These are phyloP conservation scores for Straminergon stramineum DNA, from an alignment of 225 moss, liverwort and hornwort species.

Conservation along the genomic window DNA sequence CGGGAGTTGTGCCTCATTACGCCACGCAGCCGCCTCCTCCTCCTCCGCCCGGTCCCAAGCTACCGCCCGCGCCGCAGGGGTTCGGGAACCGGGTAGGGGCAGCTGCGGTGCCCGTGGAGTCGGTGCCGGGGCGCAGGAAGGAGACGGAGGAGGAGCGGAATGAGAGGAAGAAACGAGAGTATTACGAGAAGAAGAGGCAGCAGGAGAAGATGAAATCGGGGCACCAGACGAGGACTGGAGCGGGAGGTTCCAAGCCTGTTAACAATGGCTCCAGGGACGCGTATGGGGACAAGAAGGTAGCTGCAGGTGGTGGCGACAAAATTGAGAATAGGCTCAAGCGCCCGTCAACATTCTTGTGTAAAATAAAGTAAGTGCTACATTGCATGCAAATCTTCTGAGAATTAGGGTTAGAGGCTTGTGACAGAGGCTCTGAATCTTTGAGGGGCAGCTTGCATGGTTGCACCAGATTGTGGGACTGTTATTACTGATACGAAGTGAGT, in stretches of 20 bases:
- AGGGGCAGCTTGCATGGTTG: background rate
- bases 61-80: constrained; percentile 3
- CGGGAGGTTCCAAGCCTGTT: constrained; percentile 29
- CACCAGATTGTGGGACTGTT: background rate
- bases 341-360: constrained; percentile 98
- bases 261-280: constrained; percentile 48
- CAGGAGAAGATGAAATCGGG: constrained; percentile 53
- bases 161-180: constrained; percentile 84
- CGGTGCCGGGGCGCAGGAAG: constrained; percentile 45
- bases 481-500: constrained; percentile 14
- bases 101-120: background rate
- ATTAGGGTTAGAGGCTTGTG: background rate
- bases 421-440: background rate
- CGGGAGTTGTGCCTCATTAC: constrained; percentile 17
- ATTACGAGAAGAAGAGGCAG: constrained; percentile 63
- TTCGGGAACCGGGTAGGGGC: background rate
- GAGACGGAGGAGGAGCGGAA: constrained; percentile 91
- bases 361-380: constrained; percentile 65
- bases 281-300: constrained; percentile 58
- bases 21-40: constrained; percentile 25
- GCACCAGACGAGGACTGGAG: constrained; percentile 26
- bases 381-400: background rate
- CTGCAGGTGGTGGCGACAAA: constrained; percentile 49
- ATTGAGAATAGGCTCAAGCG: constrained; percentile 91
- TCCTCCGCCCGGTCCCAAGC: constrained; percentile 17